Base-by-base conservation (phyloP, 2,329 filamentous ascomycete genomes). In the Diaporthe eres region DNA sequence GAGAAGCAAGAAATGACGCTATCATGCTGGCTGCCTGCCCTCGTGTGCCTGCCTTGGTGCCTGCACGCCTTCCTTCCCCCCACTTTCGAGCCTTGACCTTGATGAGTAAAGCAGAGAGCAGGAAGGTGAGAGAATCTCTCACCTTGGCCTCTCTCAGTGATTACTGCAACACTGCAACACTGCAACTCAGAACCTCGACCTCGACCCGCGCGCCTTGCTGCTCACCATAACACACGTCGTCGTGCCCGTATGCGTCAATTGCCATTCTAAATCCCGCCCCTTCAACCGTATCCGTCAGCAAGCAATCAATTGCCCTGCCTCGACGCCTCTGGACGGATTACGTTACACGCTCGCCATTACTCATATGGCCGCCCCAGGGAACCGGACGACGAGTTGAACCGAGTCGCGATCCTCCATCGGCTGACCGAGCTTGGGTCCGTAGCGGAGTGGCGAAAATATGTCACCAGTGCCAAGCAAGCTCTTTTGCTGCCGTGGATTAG, bases 91-190 rank as follows among this genome's bases (percentile, higher is more conserved):
- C 10, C 31, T 68, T 39, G 44, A 53, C 65, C 65, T 39, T 34
- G 65, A 68, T 68, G 65, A 68, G 65, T 53, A 68, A 68, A 51
- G 47, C 31, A 15, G 34, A 44, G 3, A 39, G 47, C 22, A 28
- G 65, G 47, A 68, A 68, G 65, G 65, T 68, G 65, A 68, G 65
- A 53, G 65, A 39, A 53, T 31, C 37, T 42, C 47, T 68, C 47
- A 39, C 61, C 61, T 67, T 67, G 42, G 25, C 39, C 39, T 25
- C 39, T 25, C 17, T 34, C 15, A 28, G 15, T 7, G 25, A 65
- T 47, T 31, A 49, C 28, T 34, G 39, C 61, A 63, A 44, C 60
- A 28, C 34, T 17, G 60, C 15, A 10, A 31, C 1, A 31, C 31
- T 31, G 31, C 31, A 31, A 6, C 39, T 31, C 44, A 31, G 44